These are phyloP conservation scores for Flaveria bidentis DNA, from an alignment of 129 eudicot genomes.

Conservation along the genomic window DNA sequence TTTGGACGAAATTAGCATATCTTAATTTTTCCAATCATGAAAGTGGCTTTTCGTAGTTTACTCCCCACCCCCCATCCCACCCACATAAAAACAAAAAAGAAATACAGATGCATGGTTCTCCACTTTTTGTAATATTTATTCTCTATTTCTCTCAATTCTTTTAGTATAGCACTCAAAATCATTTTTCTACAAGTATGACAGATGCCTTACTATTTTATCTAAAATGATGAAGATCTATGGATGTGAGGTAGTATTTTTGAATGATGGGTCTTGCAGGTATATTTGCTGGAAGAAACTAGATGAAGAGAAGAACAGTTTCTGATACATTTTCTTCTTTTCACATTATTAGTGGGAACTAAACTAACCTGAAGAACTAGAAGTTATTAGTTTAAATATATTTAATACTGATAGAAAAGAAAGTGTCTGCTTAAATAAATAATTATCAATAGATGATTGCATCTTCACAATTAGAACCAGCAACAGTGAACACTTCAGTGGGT, in stretches of 20 bases:
- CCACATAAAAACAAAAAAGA: background rate
- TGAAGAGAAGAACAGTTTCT: slow-evolving; percentile 24
- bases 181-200: slow-evolving; percentile 5
- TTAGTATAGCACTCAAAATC: slow-evolving; percentile 8
- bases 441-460: slow-evolving; percentile 11
- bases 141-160: background rate
- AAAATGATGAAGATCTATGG: slow-evolving; percentile 16
- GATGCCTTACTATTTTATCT: background rate
- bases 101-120: slow-evolving; percentile 6
- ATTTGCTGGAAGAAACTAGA: slow-evolving; percentile 28
- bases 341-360: slow-evolving; percentile 14
- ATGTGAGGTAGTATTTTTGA: slow-evolving; percentile 30
- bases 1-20: slow-evolving; percentile 7
- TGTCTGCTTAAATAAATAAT: slow-evolving; percentile 2
- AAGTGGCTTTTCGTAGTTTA: background rate
- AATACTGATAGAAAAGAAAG: slow-evolving; percentile 17
- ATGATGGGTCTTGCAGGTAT: slow-evolving; percentile 33
- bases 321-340: slow-evolving; percentile 16
- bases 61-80: background rate
- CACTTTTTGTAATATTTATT: background rate
- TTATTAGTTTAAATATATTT: slow-evolving; percentile 2
- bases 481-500: slow-evolving; percentile 30
- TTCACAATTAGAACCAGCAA: slow-evolving; percentile 3
- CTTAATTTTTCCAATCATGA: slow-evolving; percentile 7
- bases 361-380: slow-evolving; percentile 5